Evolutionary conservation across 2,329 filamentous ascomycete species (phyloP), one percentile per base, ranked within the genome.

Genomic region (Daldinia sp.): DNA sequence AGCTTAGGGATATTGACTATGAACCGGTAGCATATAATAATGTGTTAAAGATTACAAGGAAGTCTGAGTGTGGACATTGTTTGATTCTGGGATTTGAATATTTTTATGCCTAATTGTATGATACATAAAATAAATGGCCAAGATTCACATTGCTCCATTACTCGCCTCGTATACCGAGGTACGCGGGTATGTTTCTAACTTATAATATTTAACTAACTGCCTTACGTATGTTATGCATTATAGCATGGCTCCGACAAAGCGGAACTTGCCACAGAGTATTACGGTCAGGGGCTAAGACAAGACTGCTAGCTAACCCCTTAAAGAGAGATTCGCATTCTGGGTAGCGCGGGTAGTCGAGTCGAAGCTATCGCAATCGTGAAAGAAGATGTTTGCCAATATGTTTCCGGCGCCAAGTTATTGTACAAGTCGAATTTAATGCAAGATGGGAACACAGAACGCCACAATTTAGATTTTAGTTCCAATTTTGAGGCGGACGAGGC

Each of bases 401-500:
- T 25, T 54, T 37, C 61, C 53, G 53, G 51, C 19, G 52, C 54
- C 49, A 64, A 58, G 61, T 32, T 27, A 30, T 41, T 27, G 49
- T 58, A 32, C 25, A 49, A 34, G 34, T 57, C 41, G 50, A 32
- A 50, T 34, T 60, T 51, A 39, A 63, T 63, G 63, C 63, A 60
- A 66, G 63, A 66, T 66, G 51, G 57, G 34, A 56, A 45, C 23
- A 55, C 37, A 37, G 32, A 53, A 49, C 25, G 54, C 50, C 50
- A 66, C 45, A 49, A 54, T 57, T 54, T 29, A 11, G 19, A 45
- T 56, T 43, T n/a, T 27, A 45, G 27, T 45, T 45, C 8, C 19
- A 49, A 8, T 34, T 50, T 17, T 60, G 50, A 21, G 50, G 51
- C 8, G 19, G 19, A 25, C 21, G 39, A 23, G 15, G 30, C 10